Base-by-base conservation (phyloP, 2,329 filamentous ascomycete species). In the Bretziella fagacearum region DNA sequence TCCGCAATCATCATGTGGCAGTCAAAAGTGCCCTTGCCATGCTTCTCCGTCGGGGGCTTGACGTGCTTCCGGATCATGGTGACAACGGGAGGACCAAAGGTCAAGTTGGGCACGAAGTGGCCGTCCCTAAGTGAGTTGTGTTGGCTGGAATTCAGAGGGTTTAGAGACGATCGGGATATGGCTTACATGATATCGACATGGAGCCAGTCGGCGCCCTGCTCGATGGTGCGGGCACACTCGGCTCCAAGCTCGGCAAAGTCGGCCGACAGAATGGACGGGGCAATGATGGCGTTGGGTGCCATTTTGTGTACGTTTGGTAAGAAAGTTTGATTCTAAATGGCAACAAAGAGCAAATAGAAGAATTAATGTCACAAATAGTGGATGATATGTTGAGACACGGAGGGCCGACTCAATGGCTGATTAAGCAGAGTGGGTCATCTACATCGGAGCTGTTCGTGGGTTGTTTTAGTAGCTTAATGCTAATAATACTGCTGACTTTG, bases 1-100 rank as follows among this genome's bases (percentile, higher is more conserved):
- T 98, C 89, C 57, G 85, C 79, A 60, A 98, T 93, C 91, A 98
- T 98, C 91, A 98, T 96, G 66, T 98, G 91, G 72, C 91, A 98
- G 65, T 98, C 91, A 62, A 98, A 98, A 11, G 89, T 96, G 52
- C 91, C 91, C 56, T 79, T 82, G 46, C 83, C 86, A 55, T 81
- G 69, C 27, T 72, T 72, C 44, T 72, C 67, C 33, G 70, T 69
- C 2, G 86, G 87, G 55, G 73, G 71, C 49, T 84, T 79, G 56
- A 98, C 87, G 57, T 94, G 83, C 39, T 74, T 70, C 53, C 91
- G 79, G 57, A 98, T 91, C 69, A 89, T 93, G 55, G 85, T 89
- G 39, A 98, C 91, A 30, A 98, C 86, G 4, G 89, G 87, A 17
- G 89, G 79, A 51, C 91, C 91, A 59, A 96, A 95, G 41, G 91